Conservation (phyloP, 805 yeast species). For the Kodamaea leandrae region DNA sequence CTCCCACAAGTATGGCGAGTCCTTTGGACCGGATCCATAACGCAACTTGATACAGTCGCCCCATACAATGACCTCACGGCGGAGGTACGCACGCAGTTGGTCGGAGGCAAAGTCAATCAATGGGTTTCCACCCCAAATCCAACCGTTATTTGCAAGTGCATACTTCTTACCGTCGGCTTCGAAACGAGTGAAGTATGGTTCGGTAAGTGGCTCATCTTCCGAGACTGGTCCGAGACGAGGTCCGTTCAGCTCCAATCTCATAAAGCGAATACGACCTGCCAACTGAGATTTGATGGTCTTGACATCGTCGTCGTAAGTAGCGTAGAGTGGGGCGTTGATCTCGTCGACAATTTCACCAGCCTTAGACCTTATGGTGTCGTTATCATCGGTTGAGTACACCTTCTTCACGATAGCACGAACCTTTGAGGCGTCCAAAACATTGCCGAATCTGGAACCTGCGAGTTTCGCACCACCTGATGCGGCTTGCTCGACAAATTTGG, state of each 20-base stretch:
- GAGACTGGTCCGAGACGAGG: slow-evolving; percentile 71
- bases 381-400: slow-evolving; percentile 16
- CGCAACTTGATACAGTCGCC: slow-evolving; percentile 94
- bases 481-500: slow-evolving; percentile 6
- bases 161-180: slow-evolving; percentile 52
- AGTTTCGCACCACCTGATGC: slow-evolving; percentile 39
- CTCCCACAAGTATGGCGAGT: slow-evolving; percentile 87
- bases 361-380: slow-evolving; percentile 24
- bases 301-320: slow-evolving; percentile 71
- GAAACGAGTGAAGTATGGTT: slow-evolving; percentile 84
- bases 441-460: slow-evolving; percentile 49
- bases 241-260: slow-evolving; percentile 77
- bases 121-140: slow-evolving; percentile 98
- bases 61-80: slow-evolving; percentile 96
- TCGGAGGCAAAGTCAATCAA: slow-evolving; percentile 87
- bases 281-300: slow-evolving; percentile 64
- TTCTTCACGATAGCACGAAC: slow-evolving; percentile 51
- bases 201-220: slow-evolving; percentile 60
- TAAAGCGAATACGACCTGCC: slow-evolving; percentile 70
- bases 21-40: slow-evolving; percentile 73
- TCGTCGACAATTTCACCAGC: slow-evolving; percentile 66
- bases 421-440: slow-evolving; percentile 48
- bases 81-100: slow-evolving; percentile 72
- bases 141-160: slow-evolving; percentile 91
- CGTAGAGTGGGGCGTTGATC: slow-evolving; percentile 70